Evolutionary conservation across 2,329 filamentous ascomycete species (phyloP), one percentile per base, ranked within the genome.

Genomic region (Xylaria arbuscula): DNA sequence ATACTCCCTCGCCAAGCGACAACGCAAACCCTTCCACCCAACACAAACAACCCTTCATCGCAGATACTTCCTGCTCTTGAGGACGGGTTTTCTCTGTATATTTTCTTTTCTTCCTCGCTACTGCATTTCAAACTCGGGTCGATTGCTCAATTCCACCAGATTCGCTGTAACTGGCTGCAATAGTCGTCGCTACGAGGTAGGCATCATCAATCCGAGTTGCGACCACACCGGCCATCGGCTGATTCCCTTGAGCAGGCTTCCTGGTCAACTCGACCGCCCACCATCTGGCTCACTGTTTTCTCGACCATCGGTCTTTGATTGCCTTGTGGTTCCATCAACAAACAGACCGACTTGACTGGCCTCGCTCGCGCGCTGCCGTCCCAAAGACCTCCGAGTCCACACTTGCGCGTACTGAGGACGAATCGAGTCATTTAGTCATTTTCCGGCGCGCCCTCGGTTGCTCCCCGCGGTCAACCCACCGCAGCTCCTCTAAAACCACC

Each of bases 401-500:
- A 34, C n/a, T 28, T 28, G 28, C 28, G 28, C 28, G 28, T 15
- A 17, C 40, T 17, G n/a, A n/a, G 40, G 7, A 15, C 40, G 38
- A 45, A 64, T 61, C 62, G 45, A 71, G 66, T 69, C 74, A 75
- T 71, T 28, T 28, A 28, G 72, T 66, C 66, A 75, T 76, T 73
- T 74, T 72, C 68, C 74, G 67, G 66, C 76, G 47, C 70, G 62
- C 57, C 34, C 58, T 67, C 63, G 67, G 60, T 66, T 69, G 51
- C 71, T 66, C 51, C 59, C 71, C 62, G 75, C 76, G 76, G 76
- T 71, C 67, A 68, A 59, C 36, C 72, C 70, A 72, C 75, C 76
- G 76, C 76, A 60, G 62, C 48, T 62, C 50, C 59, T 59, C 28
- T 58, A 22, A 76, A 77, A 89, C 88, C 89, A 92, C 89, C 93